These are phyloP conservation scores for Pichia sp. DNA, from an alignment of 1,139 yeast species.

Conservation along the genomic window DNA sequence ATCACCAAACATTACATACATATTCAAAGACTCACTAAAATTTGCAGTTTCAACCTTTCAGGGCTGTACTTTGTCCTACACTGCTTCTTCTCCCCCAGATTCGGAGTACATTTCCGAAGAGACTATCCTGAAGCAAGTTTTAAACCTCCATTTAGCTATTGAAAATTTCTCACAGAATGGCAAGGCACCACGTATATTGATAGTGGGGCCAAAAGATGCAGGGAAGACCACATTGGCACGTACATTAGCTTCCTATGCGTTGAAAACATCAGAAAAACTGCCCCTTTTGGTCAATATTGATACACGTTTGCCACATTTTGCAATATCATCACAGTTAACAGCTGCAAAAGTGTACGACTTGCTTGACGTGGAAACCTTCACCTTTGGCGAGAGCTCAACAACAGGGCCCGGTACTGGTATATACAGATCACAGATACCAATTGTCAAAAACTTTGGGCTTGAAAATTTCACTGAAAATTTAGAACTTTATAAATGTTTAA, in stretches of 20 bases:
- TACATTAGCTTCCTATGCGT: conserved; percentile 67
- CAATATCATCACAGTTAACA: conserved; percentile 79
- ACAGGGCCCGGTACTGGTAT: conserved; percentile 67
- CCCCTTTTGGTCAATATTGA: conserved; percentile 76
- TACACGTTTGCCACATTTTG: conserved; percentile 73
- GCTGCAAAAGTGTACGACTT: conserved; percentile 37
- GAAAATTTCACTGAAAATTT: conserved; percentile 56
- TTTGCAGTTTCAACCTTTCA: conserved; percentile 57
- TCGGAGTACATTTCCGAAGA: conserved; percentile 70
- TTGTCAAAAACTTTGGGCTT: conserved; percentile 76
- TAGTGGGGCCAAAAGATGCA: conserved; percentile 65
- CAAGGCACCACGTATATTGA: conserved; percentile 39
- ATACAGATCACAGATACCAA: conserved; percentile 83
- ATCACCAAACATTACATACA: conserved; percentile 62
- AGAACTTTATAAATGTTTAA: conserved; percentile 35
- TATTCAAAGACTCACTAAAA: conserved; percentile 54
- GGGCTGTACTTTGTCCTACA: conserved; percentile 50
- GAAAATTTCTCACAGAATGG: conserved; percentile 39
- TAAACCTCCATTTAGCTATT: conserved; percentile 62
- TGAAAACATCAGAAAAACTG: conserved; percentile 54
- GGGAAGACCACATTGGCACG: conserved; percentile 81
- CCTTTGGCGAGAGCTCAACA: conserved; percentile 78
- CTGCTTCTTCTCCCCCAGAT: conserved; percentile 23
- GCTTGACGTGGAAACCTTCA: conserved; percentile 61
- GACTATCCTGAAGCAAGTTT: conserved; percentile 46